These are phyloP conservation scores for Penicillium decumbens DNA, from an alignment of 2,329 filamentous ascomycete genomes.

Conservation along the genomic window DNA sequence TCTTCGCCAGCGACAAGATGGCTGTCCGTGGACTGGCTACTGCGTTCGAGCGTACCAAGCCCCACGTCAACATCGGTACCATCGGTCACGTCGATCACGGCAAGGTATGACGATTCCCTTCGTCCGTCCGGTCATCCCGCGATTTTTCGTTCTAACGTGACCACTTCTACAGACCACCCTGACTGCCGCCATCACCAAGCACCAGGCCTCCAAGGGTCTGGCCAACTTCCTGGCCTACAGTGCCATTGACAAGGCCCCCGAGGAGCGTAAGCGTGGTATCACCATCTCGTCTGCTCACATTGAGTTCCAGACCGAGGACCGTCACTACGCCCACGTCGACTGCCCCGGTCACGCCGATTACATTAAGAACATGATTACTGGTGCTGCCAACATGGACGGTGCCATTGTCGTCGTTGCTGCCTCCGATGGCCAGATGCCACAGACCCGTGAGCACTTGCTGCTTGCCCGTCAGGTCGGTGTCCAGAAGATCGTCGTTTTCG, in stretches of 20 bases:
- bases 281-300: slow-evolving; percentile 98
- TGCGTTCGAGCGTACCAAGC: slow-evolving; percentile 82
- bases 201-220: slow-evolving; percentile 88
- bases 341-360: slow-evolving; percentile 99
- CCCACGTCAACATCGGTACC: slow-evolving; percentile 98
- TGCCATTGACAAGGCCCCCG: slow-evolving; percentile 96
- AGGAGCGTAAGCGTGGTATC: slow-evolving; percentile 99
- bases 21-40: slow-evolving; percentile 55
- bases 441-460: slow-evolving; percentile 96
- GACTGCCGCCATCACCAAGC: slow-evolving; percentile 97
- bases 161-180: slow-evolving; percentile 71
- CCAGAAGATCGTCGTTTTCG: slow-evolving; percentile 96
- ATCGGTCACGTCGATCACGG: slow-evolving; percentile 99
- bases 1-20: slow-evolving; percentile 44
- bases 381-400: slow-evolving; percentile 98
- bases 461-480: slow-evolving; percentile 98
- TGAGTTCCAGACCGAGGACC: slow-evolving; percentile 89
- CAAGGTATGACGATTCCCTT: slow-evolving; percentile 61
- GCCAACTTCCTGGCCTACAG: slow-evolving; percentile 97
- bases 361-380: slow-evolving; percentile 99
- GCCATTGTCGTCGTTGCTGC: slow-evolving; percentile 98
- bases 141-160: slow-evolving; percentile 9
- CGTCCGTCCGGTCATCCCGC: slow-evolving; percentile 3
- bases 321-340: slow-evolving; percentile 99
- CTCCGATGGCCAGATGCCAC: slow-evolving; percentile 98